These are phyloP conservation scores for Monosporozyma aerobia DNA, from an alignment of 805 yeast species.

Conservation along the genomic window DNA sequence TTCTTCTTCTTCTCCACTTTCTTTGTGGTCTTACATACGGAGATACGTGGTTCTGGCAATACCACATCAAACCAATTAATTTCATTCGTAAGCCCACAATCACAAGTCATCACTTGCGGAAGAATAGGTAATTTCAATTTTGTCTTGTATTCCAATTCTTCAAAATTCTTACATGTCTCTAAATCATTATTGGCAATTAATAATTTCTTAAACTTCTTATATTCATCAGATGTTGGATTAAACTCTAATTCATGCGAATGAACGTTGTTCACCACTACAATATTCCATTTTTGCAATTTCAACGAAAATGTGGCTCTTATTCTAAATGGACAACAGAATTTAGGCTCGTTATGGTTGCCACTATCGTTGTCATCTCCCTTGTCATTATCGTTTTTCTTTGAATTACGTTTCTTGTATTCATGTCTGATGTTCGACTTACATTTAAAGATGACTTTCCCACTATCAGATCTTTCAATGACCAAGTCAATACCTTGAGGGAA, in stretches of 20 bases:
- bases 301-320: constrained; percentile 52
- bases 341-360: constrained; percentile 5
- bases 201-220: constrained; percentile 25
- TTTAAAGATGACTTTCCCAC: constrained; percentile 48
- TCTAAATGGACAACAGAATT: constrained; percentile 49
- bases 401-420: constrained; percentile 1
- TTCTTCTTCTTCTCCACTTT: constrained; percentile 5
- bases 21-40: constrained; percentile 1
- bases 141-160: constrained; percentile 26
- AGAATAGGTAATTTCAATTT: constrained; percentile 25
- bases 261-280: constrained; percentile 48
- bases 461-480: constrained; percentile 54
- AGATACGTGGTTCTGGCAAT: constrained; percentile 18
- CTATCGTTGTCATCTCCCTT: constrained; percentile 1
- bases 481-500: constrained; percentile 40
- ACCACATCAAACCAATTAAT: constrained; percentile 25
- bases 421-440: constrained; percentile 34
- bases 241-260: constrained; percentile 45
- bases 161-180: constrained; percentile 26
- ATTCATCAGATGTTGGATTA: constrained; percentile 26
- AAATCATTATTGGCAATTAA: constrained; percentile 20
- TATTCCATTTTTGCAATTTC: constrained; percentile 44
- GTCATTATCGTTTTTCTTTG: not conserved
- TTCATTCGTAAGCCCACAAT: constrained; percentile 31
- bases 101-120: constrained; percentile 26